Percentiles rank a stretch among this genome's conserved stretches.
Conservation (phyloP, 352 stramenopile genomes). For the Phytophthora constricta region DNA sequence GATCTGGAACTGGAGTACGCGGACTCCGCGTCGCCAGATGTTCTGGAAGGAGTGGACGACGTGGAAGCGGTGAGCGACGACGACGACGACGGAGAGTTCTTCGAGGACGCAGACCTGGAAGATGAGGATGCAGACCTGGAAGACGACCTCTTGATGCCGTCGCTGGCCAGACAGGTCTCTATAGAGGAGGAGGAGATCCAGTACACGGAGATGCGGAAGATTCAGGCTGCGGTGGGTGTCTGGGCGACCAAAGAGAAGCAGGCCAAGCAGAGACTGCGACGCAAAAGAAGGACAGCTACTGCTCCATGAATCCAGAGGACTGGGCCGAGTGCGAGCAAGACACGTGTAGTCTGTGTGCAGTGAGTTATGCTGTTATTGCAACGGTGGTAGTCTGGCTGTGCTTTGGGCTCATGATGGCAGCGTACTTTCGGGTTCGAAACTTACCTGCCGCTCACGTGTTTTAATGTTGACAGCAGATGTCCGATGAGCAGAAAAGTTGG, state of each 20-base stretch:
- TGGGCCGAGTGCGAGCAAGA: constrained; percentile 51
- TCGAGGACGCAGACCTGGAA: constrained; percentile 39
- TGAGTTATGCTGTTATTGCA: constrained; percentile 51
- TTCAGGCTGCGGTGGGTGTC: constrained; percentile 57
- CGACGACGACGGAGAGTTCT: constrained; percentile 48
- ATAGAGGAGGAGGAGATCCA: constrained; percentile 62
- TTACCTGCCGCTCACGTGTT: constrained; percentile 2
- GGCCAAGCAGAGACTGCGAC: constrained; percentile 40
- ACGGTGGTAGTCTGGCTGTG: constrained; percentile 61
- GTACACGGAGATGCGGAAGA: constrained; percentile 58
- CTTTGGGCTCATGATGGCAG: constrained; percentile 31
- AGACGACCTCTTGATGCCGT: constrained; percentile 49
- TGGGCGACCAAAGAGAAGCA: constrained; percentile 62
- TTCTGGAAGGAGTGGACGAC: constrained; percentile 50
- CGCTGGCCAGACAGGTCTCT: constrained; percentile 44
- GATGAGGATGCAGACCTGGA: constrained; percentile 49
- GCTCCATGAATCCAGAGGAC: constrained; percentile 39
- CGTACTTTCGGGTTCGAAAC: constrained; percentile 26
- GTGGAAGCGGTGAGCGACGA: constrained; percentile 50
- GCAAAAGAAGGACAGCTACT: constrained; percentile 40
- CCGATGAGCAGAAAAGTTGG: too few species aligned
- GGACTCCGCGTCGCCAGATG: constrained; percentile 32
- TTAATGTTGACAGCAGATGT: background rate
- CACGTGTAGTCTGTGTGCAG: constrained; percentile 48
- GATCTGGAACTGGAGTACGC: constrained; percentile 34